phyloP scores from a whole-genome alignment of 192 early-diverging fungal genomes.

The Podila epigama region DNA sequence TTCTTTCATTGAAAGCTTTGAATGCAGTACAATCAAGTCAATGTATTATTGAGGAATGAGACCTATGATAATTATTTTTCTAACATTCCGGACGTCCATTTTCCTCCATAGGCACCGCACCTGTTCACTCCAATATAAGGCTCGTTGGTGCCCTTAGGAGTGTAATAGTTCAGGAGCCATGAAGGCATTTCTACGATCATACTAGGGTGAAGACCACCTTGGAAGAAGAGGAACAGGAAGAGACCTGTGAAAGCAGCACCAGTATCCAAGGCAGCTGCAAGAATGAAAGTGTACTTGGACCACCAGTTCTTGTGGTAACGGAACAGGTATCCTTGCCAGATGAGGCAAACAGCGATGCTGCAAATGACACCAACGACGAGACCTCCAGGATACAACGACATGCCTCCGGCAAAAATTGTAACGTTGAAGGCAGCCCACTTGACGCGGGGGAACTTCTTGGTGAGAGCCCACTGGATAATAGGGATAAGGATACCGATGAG shows the following conservation, averaged over 20 bases:
- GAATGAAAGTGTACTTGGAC: slow-evolving; percentile 53
- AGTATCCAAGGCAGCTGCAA: slow-evolving; percentile 66
- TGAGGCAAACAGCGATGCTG: slow-evolving; percentile 35
- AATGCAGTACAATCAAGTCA: too few relatives aligned
- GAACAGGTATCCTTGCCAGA: slow-evolving; percentile 59
- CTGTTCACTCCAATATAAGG: slow-evolving; percentile 8
- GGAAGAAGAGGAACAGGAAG: too few relatives aligned
- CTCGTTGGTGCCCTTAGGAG: not conserved
- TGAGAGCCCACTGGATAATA: slow-evolving; percentile 57
- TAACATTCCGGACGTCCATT: slow-evolving; percentile 11
- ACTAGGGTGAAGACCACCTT: slow-evolving; percentile 54
- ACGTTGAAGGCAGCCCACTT: slow-evolving; percentile 55
- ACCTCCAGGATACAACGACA: slow-evolving; percentile 57
- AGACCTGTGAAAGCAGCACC: slow-evolving; percentile 55
- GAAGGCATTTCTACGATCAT: not conserved
- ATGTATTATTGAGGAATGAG: too few relatives aligned
- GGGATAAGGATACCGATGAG: slow-evolving; percentile 61
- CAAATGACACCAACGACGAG: slow-evolving; percentile 55
- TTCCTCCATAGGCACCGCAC: not conserved
- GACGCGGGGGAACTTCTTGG: slow-evolving; percentile 56
- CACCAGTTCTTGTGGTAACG: slow-evolving; percentile 59
- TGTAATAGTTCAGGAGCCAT: slow-evolving; percentile 28
- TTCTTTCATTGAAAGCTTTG: too few relatives aligned
- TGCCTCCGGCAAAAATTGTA: slow-evolving; percentile 55
- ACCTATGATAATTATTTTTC: too few relatives aligned